Evolutionary conservation across 2,329 filamentous ascomycete species (phyloP), one percentile per base, ranked within the genome.

Genomic region (Nigrospora osmanthi): DNA sequence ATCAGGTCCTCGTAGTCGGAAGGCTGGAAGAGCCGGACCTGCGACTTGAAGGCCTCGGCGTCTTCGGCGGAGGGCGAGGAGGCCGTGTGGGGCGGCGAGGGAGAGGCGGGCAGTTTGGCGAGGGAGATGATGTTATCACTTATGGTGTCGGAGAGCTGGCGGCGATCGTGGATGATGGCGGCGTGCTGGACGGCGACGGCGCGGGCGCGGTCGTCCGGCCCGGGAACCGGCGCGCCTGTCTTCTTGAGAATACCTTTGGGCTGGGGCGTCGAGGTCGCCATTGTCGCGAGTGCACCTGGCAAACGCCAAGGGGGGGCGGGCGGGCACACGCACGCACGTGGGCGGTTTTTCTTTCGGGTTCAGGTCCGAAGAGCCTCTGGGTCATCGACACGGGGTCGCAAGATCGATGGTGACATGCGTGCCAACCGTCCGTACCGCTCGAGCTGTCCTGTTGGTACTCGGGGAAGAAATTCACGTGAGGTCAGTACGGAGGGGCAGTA

Each of bases 1-100:
- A 96, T 82, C 41, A 97, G 71, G 52, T 87, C 85, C 59, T 95
- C 89, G 69, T 94, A 95, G 69, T 98, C 91, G 43, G 78, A 75
- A 1, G 90, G 88, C 60, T 91, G 87, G 66, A 96, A 97, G 37
- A 80, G 73, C 11, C 75, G 69, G 19, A 97, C 68, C 33, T 80
- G 75, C 4, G 70, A 59, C 54, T 83, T 81, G 66, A 97, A 89
- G 44, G 69, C 68, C 35, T 66, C 61, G 1, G 74, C 74, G 60
- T 95, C 89, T 31, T 74, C 61, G 1, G 74, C 57, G 7, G 80
- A 72, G 49, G 75, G 61, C 62, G 55, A 44, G 32, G 46, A 38
- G 45, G 53, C 36, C 11, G 44, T n/a, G 31, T 45, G 50, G 6
- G 51, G 38, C 11, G 64, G 46, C 11, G 51, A 46, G 38, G 61